phyloP scores from a whole-genome alignment of 352 stramenopile genomes.

The Thalassiosira ordinaria region DNA sequence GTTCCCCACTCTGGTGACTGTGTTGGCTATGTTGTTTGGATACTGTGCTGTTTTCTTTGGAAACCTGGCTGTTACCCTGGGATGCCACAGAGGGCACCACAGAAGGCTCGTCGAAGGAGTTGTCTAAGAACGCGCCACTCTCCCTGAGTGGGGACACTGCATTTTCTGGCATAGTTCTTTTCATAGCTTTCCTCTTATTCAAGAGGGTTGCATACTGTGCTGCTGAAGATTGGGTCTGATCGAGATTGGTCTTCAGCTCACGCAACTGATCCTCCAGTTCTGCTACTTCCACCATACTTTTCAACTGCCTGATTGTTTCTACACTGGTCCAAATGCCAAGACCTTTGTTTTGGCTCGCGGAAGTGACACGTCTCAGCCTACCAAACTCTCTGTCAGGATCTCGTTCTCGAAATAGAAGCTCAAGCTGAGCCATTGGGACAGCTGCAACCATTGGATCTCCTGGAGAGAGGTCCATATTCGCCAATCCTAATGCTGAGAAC shows the following conservation, averaged over 20 bases:
- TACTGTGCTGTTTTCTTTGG: background rate
- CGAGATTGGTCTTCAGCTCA: constrained; percentile 27
- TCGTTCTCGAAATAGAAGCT: constrained; percentile 51
- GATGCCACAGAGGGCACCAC: too few relatives aligned
- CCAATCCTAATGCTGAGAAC: constrained; percentile 14
- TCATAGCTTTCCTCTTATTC: constrained; percentile 17
- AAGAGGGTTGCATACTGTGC: constrained; percentile 21
- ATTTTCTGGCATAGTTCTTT: constrained; percentile 14
- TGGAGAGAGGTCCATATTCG: constrained; percentile 31
- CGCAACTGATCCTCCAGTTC: constrained; percentile 33
- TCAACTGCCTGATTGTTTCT: constrained; percentile 30
- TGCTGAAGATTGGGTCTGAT: constrained; percentile 12
- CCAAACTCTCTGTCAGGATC: constrained; percentile 56
- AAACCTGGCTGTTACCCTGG: too few relatives aligned
- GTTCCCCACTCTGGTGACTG: background rate
- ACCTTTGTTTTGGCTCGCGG: constrained; percentile 25
- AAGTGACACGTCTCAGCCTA: constrained; percentile 31
- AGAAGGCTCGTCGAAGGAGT: constrained; percentile 8
- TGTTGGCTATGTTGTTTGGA: too few relatives aligned
- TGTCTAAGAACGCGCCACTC: background rate
- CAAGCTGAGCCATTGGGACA: constrained; percentile 49
- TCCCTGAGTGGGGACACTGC: constrained; percentile 13
- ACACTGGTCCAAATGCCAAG: constrained; percentile 54
- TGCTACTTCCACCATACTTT: constrained; percentile 35
- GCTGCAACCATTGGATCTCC: constrained; percentile 28